These are phyloP conservation scores for Emydomyces testavorans DNA, from an alignment of 2,329 filamentous ascomycete species.

Conservation along the genomic window DNA sequence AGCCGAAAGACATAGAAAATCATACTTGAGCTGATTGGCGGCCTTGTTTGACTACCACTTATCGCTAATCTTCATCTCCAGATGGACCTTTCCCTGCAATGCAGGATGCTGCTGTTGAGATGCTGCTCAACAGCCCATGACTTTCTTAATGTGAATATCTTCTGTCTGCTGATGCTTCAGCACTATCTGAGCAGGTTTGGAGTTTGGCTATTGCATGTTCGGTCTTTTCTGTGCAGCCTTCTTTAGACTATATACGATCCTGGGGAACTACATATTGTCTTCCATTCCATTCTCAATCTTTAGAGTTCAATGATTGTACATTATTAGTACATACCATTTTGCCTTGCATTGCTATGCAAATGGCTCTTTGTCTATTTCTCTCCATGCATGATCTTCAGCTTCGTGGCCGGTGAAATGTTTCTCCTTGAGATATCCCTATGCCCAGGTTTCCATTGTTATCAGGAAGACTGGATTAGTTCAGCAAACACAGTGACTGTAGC, in stretches of 20 bases:
- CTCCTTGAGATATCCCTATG: background rate
- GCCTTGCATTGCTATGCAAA: background rate
- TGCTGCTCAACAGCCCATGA: background rate
- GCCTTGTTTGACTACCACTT: background rate
- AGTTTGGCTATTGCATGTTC: background rate
- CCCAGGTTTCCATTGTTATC: background rate
- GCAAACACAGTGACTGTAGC: background rate
- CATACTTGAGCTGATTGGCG: background rate
- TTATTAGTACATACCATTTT: background rate
- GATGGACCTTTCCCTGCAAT: background rate
- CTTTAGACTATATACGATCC: background rate
- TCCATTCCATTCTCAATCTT: background rate
- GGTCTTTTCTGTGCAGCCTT: background rate
- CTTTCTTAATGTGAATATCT: constrained; percentile 1
- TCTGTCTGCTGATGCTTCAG: background rate
- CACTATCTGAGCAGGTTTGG: background rate
- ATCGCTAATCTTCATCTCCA: background rate
- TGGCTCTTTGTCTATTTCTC: background rate
- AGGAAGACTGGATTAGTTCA: too few species aligned
- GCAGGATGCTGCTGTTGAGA: background rate
- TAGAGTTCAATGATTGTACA: background rate
- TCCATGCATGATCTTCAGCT: background rate
- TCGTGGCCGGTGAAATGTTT: background rate
- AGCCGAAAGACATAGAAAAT: background rate
- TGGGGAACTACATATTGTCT: background rate